A percentile compares a stretch with the other conserved stretches of the same genome.
Conservation (phyloP, 2,329 filamentous ascomycete genomes). For the Epichloe amarillans region DNA sequence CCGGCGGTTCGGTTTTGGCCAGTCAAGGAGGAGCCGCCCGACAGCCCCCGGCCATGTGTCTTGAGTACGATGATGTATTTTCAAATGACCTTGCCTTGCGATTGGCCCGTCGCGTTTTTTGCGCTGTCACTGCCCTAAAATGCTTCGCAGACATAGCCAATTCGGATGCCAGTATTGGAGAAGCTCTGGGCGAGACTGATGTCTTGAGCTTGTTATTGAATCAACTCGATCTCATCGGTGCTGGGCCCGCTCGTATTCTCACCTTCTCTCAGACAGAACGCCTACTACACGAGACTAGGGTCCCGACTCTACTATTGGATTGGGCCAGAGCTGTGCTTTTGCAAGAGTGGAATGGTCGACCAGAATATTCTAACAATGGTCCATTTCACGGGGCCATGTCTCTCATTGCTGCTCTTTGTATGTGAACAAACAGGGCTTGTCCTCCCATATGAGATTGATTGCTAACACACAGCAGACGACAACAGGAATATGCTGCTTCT, state of each 20-base stretch:
- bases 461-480: constrained; percentile 34
- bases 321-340: constrained; percentile 66
- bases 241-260: constrained; percentile 30
- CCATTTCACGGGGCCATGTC: constrained; percentile 66
- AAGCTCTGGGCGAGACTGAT: constrained; percentile 21
- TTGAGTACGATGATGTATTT: constrained; percentile 51
- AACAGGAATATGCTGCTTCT: constrained; percentile 51
- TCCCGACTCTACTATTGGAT: constrained; percentile 47
- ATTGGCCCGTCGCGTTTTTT: constrained; percentile 43
- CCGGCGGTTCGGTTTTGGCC: constrained; percentile 36
- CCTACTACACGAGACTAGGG: constrained; percentile 41
- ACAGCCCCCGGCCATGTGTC: constrained; percentile 35
- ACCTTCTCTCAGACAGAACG: constrained; percentile 37
- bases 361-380: constrained; percentile 55
- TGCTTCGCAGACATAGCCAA: constrained; percentile 33
- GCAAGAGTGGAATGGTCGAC: constrained; percentile 66
- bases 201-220: constrained; percentile 35
- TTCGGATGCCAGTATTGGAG: constrained; percentile 22
- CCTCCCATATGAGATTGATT: background rate
- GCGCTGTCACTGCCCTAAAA: constrained; percentile 40
- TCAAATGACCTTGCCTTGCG: constrained; percentile 46
- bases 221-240: constrained; percentile 39
- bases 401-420: constrained; percentile 60
- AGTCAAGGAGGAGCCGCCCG: constrained; percentile 31
- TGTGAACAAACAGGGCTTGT: constrained; percentile 20